Evolutionary conservation across 192 early-diverging fungal genomes (phyloP).

Genomic region (Coemansia sp.): DNA sequence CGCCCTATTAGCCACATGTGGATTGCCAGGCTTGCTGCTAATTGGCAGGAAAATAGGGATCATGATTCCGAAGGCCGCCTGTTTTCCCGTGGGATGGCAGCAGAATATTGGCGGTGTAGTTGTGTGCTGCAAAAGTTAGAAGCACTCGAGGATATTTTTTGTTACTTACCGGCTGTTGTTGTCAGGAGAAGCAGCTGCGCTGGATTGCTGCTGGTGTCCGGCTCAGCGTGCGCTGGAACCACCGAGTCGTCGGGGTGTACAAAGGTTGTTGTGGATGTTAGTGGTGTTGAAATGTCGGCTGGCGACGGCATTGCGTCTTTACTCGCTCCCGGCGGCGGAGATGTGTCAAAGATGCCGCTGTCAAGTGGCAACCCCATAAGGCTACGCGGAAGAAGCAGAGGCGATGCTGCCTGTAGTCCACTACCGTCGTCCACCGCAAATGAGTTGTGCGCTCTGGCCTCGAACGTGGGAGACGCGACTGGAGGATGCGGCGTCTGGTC

Average conservation of each 20-base stretch:
- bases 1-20: neutral
- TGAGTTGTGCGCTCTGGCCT: neutral
- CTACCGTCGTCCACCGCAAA: neutral
- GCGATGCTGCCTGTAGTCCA: slow-evolving; percentile 37
- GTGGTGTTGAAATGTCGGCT: slow-evolving; percentile 21
- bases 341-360: slow-evolving; percentile 31
- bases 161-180: neutral
- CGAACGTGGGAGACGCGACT: slow-evolving; percentile 29
- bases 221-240: slow-evolving; percentile 11
- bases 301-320: slow-evolving; percentile 34
- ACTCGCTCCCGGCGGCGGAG: slow-evolving; percentile 13
- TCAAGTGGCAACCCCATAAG: slow-evolving; percentile 36
- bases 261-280: slow-evolving; percentile 8
- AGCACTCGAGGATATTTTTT: neutral
- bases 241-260: slow-evolving; percentile 29
- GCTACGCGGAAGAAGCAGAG: slow-evolving; percentile 31
- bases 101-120: neutral
- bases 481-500: slow-evolving; percentile 38
- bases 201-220: neutral
- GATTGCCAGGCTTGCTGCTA: neutral
- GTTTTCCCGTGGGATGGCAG: neutral
- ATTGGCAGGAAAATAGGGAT: neutral
- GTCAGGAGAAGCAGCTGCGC: neutral
- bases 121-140: neutral
- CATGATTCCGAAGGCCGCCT: neutral